A percentile compares a stretch with the other conserved stretches of the same genome.
Conservation (phyloP, 2,329 filamentous ascomycete genomes). For the Pestalotiopsis sp. region DNA sequence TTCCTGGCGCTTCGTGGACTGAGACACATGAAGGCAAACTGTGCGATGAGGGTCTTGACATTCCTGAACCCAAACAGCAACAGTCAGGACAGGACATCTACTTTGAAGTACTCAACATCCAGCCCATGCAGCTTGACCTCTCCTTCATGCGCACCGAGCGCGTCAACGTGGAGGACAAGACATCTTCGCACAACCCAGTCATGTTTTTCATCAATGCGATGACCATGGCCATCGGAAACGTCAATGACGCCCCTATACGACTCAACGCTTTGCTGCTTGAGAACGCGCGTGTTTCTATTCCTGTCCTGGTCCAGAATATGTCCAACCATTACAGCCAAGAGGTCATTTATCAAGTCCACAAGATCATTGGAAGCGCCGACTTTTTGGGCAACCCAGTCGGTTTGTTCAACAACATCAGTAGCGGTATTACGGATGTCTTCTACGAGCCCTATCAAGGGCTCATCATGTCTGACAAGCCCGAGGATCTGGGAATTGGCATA, state of each 20-base stretch:
- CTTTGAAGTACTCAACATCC: slow-evolving; percentile 94
- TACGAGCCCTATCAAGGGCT: slow-evolving; percentile 99
- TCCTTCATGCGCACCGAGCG: slow-evolving; percentile 97
- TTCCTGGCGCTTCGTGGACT: slow-evolving; percentile 86
- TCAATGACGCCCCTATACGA: slow-evolving; percentile 94
- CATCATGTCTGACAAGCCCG: slow-evolving; percentile 92
- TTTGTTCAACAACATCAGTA: slow-evolving; percentile 97
- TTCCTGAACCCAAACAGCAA: slow-evolving; percentile 86
- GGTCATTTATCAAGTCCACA: slow-evolving; percentile 92
- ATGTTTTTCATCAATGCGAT: slow-evolving; percentile 99
- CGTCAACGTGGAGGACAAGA: slow-evolving; percentile 94
- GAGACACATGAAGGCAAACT: slow-evolving; percentile 78
- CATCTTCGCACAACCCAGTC: slow-evolving; percentile 86
- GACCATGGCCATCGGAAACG: slow-evolving; percentile 98
- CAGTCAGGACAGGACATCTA: slow-evolving; percentile 92
- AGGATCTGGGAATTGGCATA: slow-evolving; percentile 92
- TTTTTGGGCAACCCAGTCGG: slow-evolving; percentile 98
- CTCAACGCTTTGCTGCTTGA: slow-evolving; percentile 94
- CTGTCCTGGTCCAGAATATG: slow-evolving; percentile 81
- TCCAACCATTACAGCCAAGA: slow-evolving; percentile 97
- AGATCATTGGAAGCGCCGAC: slow-evolving; percentile 94
- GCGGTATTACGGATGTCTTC: slow-evolving; percentile 96
- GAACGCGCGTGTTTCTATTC: slow-evolving; percentile 88
- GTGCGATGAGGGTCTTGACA: slow-evolving; percentile 86
- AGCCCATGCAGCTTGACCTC: slow-evolving; percentile 96